These are phyloP conservation scores for Daphne laureola DNA, from an alignment of 441 rosid genomes.

Conservation along the genomic window DNA sequence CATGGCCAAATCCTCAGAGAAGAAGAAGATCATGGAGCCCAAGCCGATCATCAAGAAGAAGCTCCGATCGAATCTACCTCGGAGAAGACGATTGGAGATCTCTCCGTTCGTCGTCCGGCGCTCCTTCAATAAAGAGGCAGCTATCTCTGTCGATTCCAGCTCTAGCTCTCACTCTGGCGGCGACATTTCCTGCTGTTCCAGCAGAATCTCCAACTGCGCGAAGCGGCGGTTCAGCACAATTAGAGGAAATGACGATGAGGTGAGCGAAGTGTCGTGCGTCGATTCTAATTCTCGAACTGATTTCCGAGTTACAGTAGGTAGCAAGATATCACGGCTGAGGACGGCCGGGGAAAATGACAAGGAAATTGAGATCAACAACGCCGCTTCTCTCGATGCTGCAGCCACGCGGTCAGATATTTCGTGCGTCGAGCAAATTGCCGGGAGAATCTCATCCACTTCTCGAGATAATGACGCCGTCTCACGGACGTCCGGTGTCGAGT, in stretches of 20 bases:
- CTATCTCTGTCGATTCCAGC: constrained; percentile 29
- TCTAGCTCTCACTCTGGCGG: constrained; percentile 23
- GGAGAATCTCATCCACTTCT: constrained; percentile 19
- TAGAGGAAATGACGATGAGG: constrained; percentile 27
- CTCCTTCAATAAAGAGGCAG: constrained; percentile 16
- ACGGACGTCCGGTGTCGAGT: constrained; percentile 42
- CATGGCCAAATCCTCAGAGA: constrained; percentile 24
- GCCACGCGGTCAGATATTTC: constrained; percentile 35
- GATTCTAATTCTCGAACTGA: constrained; percentile 36
- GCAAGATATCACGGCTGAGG: constrained; percentile 17
- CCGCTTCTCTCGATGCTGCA: constrained; percentile 11
- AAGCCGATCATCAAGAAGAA: constrained; percentile 34
- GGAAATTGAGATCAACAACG: constrained; percentile 18
- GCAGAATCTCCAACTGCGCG: constrained; percentile 27
- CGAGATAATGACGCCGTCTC: constrained; percentile 42
- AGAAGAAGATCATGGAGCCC: constrained; percentile 21
- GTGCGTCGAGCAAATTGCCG: constrained; percentile 28
- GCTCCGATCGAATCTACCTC: constrained; percentile 49
- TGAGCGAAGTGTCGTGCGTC: constrained; percentile 55
- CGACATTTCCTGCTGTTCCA: constrained; percentile 45
- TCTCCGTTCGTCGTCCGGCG: constrained; percentile 28
- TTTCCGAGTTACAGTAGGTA: constrained; percentile 14
- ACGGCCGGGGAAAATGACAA: constrained; percentile 4
- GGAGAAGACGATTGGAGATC: constrained; percentile 38
- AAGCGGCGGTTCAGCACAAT: constrained; percentile 20